phyloP scores from a whole-genome alignment of 2,329 filamentous ascomycete species.

The Aspergillus sp. region DNA sequence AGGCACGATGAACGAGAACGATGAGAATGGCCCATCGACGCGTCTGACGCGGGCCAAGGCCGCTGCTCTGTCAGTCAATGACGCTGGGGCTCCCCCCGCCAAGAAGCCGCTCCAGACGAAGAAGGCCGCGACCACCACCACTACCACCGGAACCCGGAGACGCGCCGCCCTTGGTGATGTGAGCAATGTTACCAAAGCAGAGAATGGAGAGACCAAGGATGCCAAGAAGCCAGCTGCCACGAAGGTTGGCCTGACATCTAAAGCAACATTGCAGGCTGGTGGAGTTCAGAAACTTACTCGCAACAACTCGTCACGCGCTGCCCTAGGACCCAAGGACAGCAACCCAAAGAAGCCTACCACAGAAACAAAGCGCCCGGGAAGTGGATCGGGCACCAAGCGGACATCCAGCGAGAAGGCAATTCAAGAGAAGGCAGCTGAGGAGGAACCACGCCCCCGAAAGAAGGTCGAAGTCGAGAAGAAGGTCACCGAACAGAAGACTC shows the following conservation, averaged over 20 bases:
- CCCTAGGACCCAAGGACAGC: slow-evolving; percentile 65
- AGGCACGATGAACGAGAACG: slow-evolving; percentile 85
- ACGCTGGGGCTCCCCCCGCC: slow-evolving; percentile 58
- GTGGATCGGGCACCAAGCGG: slow-evolving; percentile 76
- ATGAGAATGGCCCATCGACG: slow-evolving; percentile 79
- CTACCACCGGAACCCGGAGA: slow-evolving; percentile 54
- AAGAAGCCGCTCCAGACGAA: slow-evolving; percentile 71
- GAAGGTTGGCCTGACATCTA: slow-evolving; percentile 72
- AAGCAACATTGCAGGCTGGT: slow-evolving; percentile 73
- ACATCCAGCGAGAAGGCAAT: slow-evolving; percentile 55
- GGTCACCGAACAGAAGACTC: slow-evolving; percentile 21
- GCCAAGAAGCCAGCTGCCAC: slow-evolving; percentile 70
- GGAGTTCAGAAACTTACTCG: slow-evolving; percentile 73
- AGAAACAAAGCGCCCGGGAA: slow-evolving; percentile 71
- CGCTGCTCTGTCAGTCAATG: slow-evolving; percentile 60
- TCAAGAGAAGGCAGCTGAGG: slow-evolving; percentile 60
- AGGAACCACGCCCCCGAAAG: slow-evolving; percentile 66
- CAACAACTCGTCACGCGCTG: slow-evolving; percentile 62
- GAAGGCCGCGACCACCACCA: slow-evolving; percentile 56
- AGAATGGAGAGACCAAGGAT: slow-evolving; percentile 61
- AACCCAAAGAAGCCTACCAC: slow-evolving; percentile 61
- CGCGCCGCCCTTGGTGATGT: slow-evolving; percentile 88
- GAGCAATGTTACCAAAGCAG: slow-evolving; percentile 82
- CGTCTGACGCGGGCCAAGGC: slow-evolving; percentile 93
- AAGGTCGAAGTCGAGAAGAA: slow-evolving; percentile 61